A percentile compares a stretch with the other conserved stretches of the same genome.
Conservation (phyloP, 257 asterid genomes). For the Fraxinus quadrangulata region DNA sequence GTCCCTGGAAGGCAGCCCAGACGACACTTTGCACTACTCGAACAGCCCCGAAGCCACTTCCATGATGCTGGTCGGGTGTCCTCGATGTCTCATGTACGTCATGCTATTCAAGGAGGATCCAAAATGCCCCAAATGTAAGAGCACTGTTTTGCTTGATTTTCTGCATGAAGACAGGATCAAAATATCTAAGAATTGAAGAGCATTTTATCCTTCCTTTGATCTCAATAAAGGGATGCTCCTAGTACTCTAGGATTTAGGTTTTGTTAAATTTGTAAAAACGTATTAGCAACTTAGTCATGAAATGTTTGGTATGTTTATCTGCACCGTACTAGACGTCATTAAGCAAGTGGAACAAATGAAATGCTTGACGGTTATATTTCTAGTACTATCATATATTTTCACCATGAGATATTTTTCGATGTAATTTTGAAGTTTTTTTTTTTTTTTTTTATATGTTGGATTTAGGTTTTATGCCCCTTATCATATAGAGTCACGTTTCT, state of each 20-base stretch:
- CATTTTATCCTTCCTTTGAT: neutral
- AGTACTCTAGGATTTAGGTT: neutral
- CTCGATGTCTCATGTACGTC: slow-evolving; percentile 58
- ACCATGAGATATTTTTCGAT: too few relatives aligned
- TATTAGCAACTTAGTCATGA: neutral
- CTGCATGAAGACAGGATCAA: slow-evolving; percentile 33
- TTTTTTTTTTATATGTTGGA: too few relatives aligned
- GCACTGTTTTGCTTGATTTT: slow-evolving; percentile 55
- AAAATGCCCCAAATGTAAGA: slow-evolving; percentile 59
- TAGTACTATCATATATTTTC: too few relatives aligned
- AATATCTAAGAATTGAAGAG: slow-evolving; percentile 29
- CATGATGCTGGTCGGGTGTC: slow-evolving; percentile 63
- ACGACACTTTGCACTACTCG: slow-evolving; percentile 12
- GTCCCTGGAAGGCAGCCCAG: slow-evolving; percentile 42
- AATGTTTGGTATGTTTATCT: neutral
- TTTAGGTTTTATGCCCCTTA: too few relatives aligned
- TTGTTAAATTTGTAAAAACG: neutral
- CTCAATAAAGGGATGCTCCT: neutral
- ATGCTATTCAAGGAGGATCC: slow-evolving; percentile 48
- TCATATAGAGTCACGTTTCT: too few relatives aligned
- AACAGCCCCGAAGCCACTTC: slow-evolving; percentile 37
- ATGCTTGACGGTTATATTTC: too few relatives aligned
- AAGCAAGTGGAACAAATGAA: neutral
- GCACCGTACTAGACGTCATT: neutral
- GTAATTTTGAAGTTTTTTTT: too few relatives aligned